Percentiles rank a stretch among this genome's conserved stretches.
Evolutionary conservation across 106 monocot genomes (phyloP).

Genomic region (Iris macrosiphon): DNA sequence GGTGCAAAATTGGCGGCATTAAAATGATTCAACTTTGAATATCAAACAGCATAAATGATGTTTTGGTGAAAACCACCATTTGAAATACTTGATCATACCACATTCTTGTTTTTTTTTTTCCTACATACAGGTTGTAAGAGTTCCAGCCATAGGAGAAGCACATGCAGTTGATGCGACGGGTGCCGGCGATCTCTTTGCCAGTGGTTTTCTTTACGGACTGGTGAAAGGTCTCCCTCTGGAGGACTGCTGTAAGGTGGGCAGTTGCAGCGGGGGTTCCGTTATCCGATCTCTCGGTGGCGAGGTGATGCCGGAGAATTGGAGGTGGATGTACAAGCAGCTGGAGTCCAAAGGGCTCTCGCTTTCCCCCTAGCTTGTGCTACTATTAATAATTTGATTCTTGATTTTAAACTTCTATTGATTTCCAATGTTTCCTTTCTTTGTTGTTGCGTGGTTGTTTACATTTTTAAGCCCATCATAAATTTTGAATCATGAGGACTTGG

Average conservation of each 20-base stretch:
- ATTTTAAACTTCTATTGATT: too few relatives aligned
- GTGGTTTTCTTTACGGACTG: slow-evolving; percentile 85
- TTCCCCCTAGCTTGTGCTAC: too few relatives aligned
- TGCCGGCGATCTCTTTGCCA: slow-evolving; percentile 90
- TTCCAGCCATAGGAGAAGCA: slow-evolving; percentile 45
- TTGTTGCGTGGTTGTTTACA: too few relatives aligned
- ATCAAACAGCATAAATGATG: too few relatives aligned
- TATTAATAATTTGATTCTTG: too few relatives aligned
- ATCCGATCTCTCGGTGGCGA: slow-evolving; percentile 72
- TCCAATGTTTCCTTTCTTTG: too few relatives aligned
- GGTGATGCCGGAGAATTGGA: slow-evolving; percentile 87
- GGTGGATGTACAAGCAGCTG: slow-evolving; percentile 91
- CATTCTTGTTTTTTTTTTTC: background rate
- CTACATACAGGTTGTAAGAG: slow-evolving; percentile 42
- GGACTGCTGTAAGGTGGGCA: slow-evolving; percentile 79
- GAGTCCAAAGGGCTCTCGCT: slow-evolving; percentile 44
- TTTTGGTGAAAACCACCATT: too few relatives aligned
- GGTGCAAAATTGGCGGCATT: too few relatives aligned
- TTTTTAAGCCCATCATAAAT: too few relatives aligned
- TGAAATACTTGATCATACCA: background rate
- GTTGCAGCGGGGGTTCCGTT: slow-evolving; percentile 77
- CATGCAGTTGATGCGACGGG: slow-evolving; percentile 75
- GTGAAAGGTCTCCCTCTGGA: slow-evolving; percentile 70
- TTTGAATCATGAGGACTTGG: too few relatives aligned
- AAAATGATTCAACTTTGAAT: too few relatives aligned